Evolutionary conservation across 495 filamentous ascomycete species (phyloP), one percentile per base, ranked within the genome.

Genomic region (Podospora tetraspora): DNA sequence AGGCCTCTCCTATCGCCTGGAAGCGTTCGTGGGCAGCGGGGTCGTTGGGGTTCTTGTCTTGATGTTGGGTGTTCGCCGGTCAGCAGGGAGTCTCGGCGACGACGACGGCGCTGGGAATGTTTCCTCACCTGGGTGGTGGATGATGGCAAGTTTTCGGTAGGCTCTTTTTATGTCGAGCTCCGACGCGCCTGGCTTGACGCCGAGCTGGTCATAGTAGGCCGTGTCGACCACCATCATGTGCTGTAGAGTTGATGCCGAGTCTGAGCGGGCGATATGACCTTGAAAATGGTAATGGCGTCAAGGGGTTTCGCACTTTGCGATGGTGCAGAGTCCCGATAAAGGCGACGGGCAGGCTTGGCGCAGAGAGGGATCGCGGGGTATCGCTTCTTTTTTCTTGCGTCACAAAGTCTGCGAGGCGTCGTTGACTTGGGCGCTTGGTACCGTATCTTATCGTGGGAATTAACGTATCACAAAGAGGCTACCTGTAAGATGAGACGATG

Each of bases 81-180:
- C 43, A 52, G 43, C 43, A 52, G 43, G 43, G 43, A 52, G 19
- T 52, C 43, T 52, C 43, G 43, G 43, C 43, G 43, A n/a, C 16
- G 43, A 19, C 16, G 19, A 52, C 43, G 7, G 43, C 43, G 43
- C 19, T 32, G 61, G 61, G 37, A 27, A 68, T 71, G 63, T 71
- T 74, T 68, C 13, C 75, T 59, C 75, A 85, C 85, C 85, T 72
- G 87, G 87, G 74, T 89, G 87, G 66, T 87, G 83, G 64, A 86
- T 76, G 74, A 99, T 97, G 59, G 95, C 95, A 32, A 95, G 89
- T 79, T 94, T 98, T 68, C 95, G 86, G 79, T 99, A 99, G n/a
- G 95, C 95, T 80, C 98, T 98, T 84, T 99, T 99, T 81, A 99
- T 97, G 70, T 99, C 96, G 9, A 98, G 88, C 76, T 96, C 93